Percentiles rank a stretch among this genome's conserved stretches.
Conservation (phyloP, 148 eudicot species). For the Amaranthus cruentus region DNA sequence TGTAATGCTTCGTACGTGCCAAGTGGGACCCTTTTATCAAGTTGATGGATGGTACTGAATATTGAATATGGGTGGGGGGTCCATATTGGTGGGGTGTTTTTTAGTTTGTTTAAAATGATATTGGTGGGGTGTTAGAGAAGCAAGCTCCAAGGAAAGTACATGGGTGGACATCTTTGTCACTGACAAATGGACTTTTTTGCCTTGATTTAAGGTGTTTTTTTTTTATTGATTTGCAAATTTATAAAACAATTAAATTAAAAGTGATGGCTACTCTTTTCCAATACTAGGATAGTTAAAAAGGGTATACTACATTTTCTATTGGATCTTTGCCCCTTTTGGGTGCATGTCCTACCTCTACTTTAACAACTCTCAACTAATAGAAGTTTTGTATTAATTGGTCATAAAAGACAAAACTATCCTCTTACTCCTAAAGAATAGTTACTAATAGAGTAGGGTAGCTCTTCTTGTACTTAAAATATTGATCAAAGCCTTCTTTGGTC, state of each 20-base stretch:
- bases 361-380: not conserved
- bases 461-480: too few species aligned
- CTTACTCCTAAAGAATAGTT: too few species aligned
- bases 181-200: constrained; percentile 12
- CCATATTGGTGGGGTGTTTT: constrained; percentile 2
- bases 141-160: not conserved
- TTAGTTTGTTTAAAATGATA: too few species aligned
- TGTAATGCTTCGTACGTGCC: constrained; percentile 17
- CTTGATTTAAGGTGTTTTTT: constrained; percentile 5
- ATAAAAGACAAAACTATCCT: not conserved
- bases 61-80: not conserved
- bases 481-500: too few species aligned
- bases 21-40: constrained; percentile 1
- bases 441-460: too few species aligned
- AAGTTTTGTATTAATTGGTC: not conserved
- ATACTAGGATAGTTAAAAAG: not conserved
- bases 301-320: constrained; percentile 4
- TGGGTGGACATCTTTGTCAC: constrained; percentile 22
- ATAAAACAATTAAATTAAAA: too few species aligned
- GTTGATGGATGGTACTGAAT: not conserved
- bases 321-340: constrained; percentile 8
- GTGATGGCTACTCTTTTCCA: constrained; percentile 5
- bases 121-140: constrained; percentile 4
- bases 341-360: not conserved
- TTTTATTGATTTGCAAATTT: too few species aligned